phyloP scores from a whole-genome alignment of 1,284 basidiomycete genomes.

The Cystobasidium slooffiae region DNA sequence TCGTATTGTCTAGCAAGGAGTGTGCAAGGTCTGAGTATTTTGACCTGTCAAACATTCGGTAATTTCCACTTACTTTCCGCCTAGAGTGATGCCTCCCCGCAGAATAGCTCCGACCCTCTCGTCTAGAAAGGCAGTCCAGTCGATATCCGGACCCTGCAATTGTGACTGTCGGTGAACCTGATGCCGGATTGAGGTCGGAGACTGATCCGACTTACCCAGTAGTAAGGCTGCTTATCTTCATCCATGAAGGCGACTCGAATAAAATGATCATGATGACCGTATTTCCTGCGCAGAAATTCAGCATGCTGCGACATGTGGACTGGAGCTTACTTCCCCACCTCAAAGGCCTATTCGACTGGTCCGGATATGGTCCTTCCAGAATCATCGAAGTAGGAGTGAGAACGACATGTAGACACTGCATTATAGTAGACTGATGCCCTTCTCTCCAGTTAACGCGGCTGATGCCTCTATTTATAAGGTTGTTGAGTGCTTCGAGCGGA shows the following conservation, averaged over 20 bases:
- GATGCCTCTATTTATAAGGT: conserved; percentile 22
- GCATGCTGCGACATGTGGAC: not conserved
- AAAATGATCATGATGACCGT: conserved; percentile 62
- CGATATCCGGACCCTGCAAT: conserved; percentile 53
- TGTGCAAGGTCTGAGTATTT: conserved; percentile 33
- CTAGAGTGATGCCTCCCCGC: conserved; percentile 54
- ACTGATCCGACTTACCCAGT: conserved; percentile 59
- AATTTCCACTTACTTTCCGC: conserved; percentile 47
- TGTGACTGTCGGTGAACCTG: not conserved
- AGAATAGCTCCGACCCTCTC: conserved; percentile 62
- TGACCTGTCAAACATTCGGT: conserved; percentile 14
- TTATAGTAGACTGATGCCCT: conserved; percentile 25
- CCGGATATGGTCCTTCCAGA: conserved; percentile 71
- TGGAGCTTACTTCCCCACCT: conserved; percentile 54
- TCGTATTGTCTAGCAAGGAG: conserved; percentile 57
- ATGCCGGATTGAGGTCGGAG: not conserved
- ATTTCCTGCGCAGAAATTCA: conserved; percentile 53
- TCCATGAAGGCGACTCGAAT: conserved; percentile 77
- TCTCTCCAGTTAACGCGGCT: conserved; percentile 28
- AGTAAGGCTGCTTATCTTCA: conserved; percentile 70
- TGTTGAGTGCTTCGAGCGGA: conserved; percentile 10
- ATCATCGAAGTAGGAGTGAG: conserved; percentile 53
- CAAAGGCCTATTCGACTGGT: conserved; percentile 72
- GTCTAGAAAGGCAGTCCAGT: conserved; percentile 60
- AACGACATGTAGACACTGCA: conserved; percentile 45